phyloP scores from a whole-genome alignment of 805 yeast genomes.

The Metschnikowia reukaufii region DNA sequence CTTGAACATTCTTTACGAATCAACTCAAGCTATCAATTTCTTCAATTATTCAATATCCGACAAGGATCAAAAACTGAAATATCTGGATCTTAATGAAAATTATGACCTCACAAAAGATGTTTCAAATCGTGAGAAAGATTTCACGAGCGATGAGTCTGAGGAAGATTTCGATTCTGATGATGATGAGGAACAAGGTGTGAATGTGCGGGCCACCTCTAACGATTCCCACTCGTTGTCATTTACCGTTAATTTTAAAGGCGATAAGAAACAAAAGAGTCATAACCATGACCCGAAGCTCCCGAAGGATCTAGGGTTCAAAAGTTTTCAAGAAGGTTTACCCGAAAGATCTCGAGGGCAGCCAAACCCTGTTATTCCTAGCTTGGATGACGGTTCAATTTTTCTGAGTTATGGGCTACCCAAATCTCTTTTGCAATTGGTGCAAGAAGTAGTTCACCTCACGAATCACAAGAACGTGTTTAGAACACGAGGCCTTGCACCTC shows the following conservation, averaged over 20 bases:
- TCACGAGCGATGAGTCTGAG: constrained; percentile 16
- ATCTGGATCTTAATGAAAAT: constrained; percentile 43
- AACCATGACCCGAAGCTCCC: constrained; percentile 11
- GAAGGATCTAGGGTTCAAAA: constrained; percentile 1
- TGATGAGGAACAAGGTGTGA: constrained; percentile 14
- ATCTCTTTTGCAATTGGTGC: constrained; percentile 46
- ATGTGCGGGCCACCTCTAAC: constrained; percentile 16
- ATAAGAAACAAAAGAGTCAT: constrained; percentile 3
- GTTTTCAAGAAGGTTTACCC: neutral
- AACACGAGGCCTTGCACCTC: constrained; percentile 41
- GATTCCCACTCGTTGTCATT: constrained; percentile 22
- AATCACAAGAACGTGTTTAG: constrained; percentile 53
- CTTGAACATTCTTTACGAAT: constrained; percentile 40
- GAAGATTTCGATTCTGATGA: constrained; percentile 19
- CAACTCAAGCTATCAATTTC: constrained; percentile 50
- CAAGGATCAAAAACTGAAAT: constrained; percentile 37
- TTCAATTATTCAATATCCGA: constrained; percentile 45
- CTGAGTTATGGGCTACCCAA: constrained; percentile 50
- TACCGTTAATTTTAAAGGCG: constrained; percentile 27
- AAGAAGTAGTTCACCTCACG: constrained; percentile 46
- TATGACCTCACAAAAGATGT: constrained; percentile 30
- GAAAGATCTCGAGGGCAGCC: neutral
- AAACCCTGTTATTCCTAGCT: constrained; percentile 11
- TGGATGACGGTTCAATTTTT: constrained; percentile 32
- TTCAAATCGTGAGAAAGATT: constrained; percentile 6